These are phyloP conservation scores for Omphalotus olearius DNA, from an alignment of 1,284 basidiomycete genomes.

Conservation along the genomic window DNA sequence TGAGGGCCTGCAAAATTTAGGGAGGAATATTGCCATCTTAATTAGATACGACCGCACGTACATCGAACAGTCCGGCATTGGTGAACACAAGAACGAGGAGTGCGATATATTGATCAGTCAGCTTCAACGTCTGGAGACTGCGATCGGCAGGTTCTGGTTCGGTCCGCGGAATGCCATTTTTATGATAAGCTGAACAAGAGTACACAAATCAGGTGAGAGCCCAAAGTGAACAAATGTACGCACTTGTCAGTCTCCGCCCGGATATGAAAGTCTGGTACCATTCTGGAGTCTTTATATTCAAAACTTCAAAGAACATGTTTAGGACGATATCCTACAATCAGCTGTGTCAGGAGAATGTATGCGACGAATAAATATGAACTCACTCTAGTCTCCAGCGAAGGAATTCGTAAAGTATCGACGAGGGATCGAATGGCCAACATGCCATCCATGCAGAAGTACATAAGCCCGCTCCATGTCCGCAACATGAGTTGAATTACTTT, in stretches of 20 bases:
- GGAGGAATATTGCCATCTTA: not conserved
- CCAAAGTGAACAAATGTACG: slow-evolving; percentile 21
- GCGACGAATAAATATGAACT: slow-evolving; percentile 19
- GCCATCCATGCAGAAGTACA: slow-evolving; percentile 93
- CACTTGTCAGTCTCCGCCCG: slow-evolving; percentile 82
- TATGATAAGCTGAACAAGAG: slow-evolving; percentile 43
- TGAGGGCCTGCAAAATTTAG: slow-evolving; percentile 59
- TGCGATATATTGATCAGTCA: slow-evolving; percentile 92
- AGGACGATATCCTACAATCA: slow-evolving; percentile 78
- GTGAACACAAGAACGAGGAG: slow-evolving; percentile 86
- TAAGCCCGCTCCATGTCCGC: slow-evolving; percentile 89
- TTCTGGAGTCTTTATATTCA: slow-evolving; percentile 85
- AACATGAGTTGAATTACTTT: slow-evolving; percentile 83
- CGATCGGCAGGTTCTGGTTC: slow-evolving; percentile 39
- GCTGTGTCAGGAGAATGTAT: slow-evolving; percentile 7
- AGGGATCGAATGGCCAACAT: slow-evolving; percentile 83
- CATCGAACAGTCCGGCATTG: slow-evolving; percentile 85
- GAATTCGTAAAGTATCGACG: slow-evolving; percentile 84
- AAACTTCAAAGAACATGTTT: slow-evolving; percentile 91
- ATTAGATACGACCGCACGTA: slow-evolving; percentile 29
- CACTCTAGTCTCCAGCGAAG: slow-evolving; percentile 83
- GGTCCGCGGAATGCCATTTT: slow-evolving; percentile 20
- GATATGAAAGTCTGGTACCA: slow-evolving; percentile 92
- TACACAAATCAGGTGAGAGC: not conserved
- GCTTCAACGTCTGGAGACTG: slow-evolving; percentile 61